A percentile compares a stretch with the other conserved stretches of the same genome.
Evolutionary conservation across 306 rosid genomes (phyloP).

Genomic region (Carpinus viminea): DNA sequence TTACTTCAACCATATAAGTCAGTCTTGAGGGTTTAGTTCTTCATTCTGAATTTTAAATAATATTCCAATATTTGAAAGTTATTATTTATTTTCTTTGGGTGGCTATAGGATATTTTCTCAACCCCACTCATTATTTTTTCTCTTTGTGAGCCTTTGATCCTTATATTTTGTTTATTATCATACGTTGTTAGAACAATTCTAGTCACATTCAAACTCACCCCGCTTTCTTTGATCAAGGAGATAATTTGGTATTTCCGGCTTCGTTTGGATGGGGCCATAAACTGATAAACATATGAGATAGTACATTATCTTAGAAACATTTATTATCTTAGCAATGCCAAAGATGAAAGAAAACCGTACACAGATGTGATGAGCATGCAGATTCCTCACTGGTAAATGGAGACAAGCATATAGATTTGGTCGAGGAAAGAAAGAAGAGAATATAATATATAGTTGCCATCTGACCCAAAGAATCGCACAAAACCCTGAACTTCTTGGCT

Average conservation of each 20-base stretch:
- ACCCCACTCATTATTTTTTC: too few species aligned
- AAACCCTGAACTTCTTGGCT: not conserved
- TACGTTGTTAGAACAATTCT: too few species aligned
- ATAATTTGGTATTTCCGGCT: not conserved
- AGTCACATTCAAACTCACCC: not conserved
- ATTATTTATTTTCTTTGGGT: too few species aligned
- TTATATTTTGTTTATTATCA: too few species aligned
- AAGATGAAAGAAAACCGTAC: not conserved
- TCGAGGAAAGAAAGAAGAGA: constrained; percentile 2
- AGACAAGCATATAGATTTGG: not conserved
- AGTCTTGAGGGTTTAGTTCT: too few species aligned
- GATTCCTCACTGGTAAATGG: not conserved
- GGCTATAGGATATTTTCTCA: too few species aligned
- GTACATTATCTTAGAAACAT: too few species aligned
- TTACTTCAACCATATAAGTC: too few species aligned
- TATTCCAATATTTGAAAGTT: too few species aligned
- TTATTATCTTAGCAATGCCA: not conserved
- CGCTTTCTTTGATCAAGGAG: not conserved
- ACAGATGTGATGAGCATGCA: not conserved
- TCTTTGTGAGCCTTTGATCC: too few species aligned
- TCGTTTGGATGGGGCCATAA: not conserved
- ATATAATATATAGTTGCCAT: not conserved
- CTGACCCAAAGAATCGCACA: constrained; percentile 6
- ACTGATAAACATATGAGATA: not conserved
- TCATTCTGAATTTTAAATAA: too few species aligned